Base-by-base conservation (phyloP, 2,329 filamentous ascomycete genomes). In the Ceratocystis destructans region DNA sequence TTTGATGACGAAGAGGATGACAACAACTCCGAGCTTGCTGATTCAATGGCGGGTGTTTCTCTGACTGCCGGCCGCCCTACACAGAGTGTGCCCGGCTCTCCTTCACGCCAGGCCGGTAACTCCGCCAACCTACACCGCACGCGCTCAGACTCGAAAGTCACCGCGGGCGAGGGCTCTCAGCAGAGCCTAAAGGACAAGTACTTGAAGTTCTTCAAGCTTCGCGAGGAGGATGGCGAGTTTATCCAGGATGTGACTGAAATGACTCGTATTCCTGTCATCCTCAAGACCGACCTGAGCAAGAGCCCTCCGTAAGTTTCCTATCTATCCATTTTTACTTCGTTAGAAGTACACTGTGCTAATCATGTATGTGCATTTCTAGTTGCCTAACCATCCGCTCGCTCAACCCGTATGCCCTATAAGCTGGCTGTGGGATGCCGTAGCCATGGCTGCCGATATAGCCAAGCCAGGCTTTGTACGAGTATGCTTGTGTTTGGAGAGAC, bases 191-290 rank as follows among this genome's bases (percentile, higher is more conserved):
- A 96, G 82, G 91, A 97, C 80, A 96, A 96, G 79, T 99, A 96
- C 77, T 77, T 96, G 69, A 90, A 87, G 74, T 80, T 94, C 70
- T 97, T 97, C 80, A 86, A 87, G 71, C 81, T 99, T 71, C 84
- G 94, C 64, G 93, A 99, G 76, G 89, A 96, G 77, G 88, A 89
- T 71, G 93, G 93, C 70, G 89, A 97, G 72, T 95, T 95, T 79
- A 96, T 99, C 73, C 94, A 99, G 78, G 94, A 99, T 76, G 91
- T 99, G 70, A 92, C 87, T 67, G 94, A 99, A 81, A 96, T 99
- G 92, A 93, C 90, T 55, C 84, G 93, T 71, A 89, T 99, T 69
- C 94, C 94, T n/a, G 89, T 99, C 71, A 96, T 99, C 75, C 79
- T 99, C 73, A 97, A 96, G 86, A 97, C 94, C 70, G 94, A 99